These are phyloP conservation scores for Chamaecrista fasciculata DNA, from an alignment of 306 rosid species.

Conservation along the genomic window DNA sequence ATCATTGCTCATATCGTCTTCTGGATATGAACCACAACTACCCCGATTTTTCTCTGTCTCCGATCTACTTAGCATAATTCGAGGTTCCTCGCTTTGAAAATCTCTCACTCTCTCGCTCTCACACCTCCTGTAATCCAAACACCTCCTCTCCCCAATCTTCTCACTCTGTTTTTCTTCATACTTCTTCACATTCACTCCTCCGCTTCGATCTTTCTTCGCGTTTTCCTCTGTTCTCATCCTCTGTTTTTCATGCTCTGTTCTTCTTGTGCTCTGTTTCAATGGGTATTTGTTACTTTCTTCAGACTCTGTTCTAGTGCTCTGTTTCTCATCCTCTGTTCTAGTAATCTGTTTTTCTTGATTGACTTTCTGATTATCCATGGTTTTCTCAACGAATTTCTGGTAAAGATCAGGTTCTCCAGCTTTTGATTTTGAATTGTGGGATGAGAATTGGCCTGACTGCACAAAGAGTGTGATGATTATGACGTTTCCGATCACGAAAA, in stretches of 20 bases:
- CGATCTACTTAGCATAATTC: constrained; percentile 36
- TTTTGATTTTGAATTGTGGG: constrained; percentile 25
- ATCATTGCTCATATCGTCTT: constrained; percentile 69
- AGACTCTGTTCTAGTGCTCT: not conserved
- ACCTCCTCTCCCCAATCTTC: constrained; percentile 16
- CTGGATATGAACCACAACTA: constrained; percentile 34
- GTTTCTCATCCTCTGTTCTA: constrained; percentile 17
- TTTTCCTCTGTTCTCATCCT: not conserved
- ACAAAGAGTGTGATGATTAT: constrained; percentile 70
- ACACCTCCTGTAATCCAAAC: constrained; percentile 45
- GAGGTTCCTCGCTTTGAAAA: constrained; percentile 30
- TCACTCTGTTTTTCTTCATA: constrained; percentile 4
- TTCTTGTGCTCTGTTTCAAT: not conserved
- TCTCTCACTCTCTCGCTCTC: constrained; percentile 36
- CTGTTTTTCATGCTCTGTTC: not conserved
- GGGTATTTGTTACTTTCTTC: not conserved
- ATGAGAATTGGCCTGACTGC: constrained; percentile 57
- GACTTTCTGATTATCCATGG: constrained; percentile 35
- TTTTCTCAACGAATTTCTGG: constrained; percentile 46
- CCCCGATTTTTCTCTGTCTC: constrained; percentile 52
- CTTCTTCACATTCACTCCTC: not conserved
- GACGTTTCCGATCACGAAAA: constrained; percentile 69
- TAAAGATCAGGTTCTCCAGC: constrained; percentile 40
- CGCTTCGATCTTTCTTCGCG: not conserved
- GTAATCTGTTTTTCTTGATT: not conserved